Base-by-base conservation (phyloP, 768 basidiomycete species). In the Agrocybe praecox region DNA sequence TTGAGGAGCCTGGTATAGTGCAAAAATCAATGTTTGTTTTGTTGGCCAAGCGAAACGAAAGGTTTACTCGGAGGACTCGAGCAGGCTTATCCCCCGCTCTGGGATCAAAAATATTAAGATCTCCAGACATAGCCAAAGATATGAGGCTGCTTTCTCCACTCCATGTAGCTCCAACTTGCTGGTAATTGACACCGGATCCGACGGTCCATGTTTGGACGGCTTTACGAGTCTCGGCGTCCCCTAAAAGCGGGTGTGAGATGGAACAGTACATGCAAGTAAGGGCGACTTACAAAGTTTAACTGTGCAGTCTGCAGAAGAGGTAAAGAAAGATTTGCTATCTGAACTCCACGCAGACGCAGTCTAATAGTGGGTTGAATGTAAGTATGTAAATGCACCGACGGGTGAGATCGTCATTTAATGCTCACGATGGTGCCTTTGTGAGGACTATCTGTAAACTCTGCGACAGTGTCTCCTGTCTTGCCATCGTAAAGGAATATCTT, bases 111-210 rank as follows among this genome's bases (percentile, higher is more conserved):
- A 96, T 68, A 63, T 89, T 92, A 53, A 98, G 76, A 53, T 86
- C 82, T 14, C 96, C 94, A 0, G 84, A 86, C 62, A 96, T 74
- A 0, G 94, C 94, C 23, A 98, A 75, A 4, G 93, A 95, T 34
- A 93, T 86, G 51, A 97, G 84, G 55, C 85, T 81, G 52, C 79
- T 79, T 29, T 82, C 76, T 42, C 82, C 84, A 51, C 79, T 87
- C 92, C 93, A 97, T n/a, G 85, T 83, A 61, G 89, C 90, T 24
- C 96, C 96, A 23, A 92, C 79, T 76, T 98, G 96, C 67, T 98
- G 96, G 62, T 90, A 74, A 24, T 79, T 74, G 24, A 96, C 73
- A n/a, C 85, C 89, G 33, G 84, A 72, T 11, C 92, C 94, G 18
- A 95, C 70, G 1, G 79, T 81, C 86, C 90, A 96, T 1, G 84